Evolutionary conservation across 169 alveolate genomes (phyloP), one percentile per base, ranked within the genome.

Genomic region (Plasmodium sp.): DNA sequence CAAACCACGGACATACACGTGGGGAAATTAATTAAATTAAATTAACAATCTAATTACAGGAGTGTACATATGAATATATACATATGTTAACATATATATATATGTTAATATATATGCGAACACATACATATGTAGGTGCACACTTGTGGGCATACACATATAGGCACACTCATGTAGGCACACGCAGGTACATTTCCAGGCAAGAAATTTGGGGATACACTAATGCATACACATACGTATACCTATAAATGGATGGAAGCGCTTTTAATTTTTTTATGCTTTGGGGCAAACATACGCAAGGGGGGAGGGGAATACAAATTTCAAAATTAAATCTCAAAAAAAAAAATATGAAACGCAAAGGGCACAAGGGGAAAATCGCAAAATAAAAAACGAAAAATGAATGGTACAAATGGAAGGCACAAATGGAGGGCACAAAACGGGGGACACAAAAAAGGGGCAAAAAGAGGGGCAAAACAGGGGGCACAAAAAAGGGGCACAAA

Each of bases 21-120:
- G 80, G 14, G 45, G 34, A 27, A 54, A 71, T 85, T 73, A 85
- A 85, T 85, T 85, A 56, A 73, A 73, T 73, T 73, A 84, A 72
- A 74, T 74, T 74, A 85, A 85, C 51, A 85, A 83, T 62, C 83
- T 83, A 67, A 83, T 83, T 83, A 18, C 51, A 81, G n/a, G 39
- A 34, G 12, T n/a, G 56, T 34, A 22, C 27, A 56, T n/a, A n/a
- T 56, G 7, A 5, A 56, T 56, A n/a, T 56, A 56, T 56, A 56
- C 7, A 36, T 74, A 43, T 73, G 7, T n/a, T 22, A 22, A 22
- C 27, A 22, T 22, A 22, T 22, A 22, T 22, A 22, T 22, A 22
- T 22, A 22, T 22, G 27, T 22, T 22, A 22, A 22, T 22, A 22
- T 22, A 22, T 22, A 22, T 22, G 27, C 27, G 27, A 22, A 22